A percentile compares a stretch with the other conserved stretches of the same genome.
Conservation (phyloP, 1,139 yeast species). For the Suhomyces coccinellae region DNA sequence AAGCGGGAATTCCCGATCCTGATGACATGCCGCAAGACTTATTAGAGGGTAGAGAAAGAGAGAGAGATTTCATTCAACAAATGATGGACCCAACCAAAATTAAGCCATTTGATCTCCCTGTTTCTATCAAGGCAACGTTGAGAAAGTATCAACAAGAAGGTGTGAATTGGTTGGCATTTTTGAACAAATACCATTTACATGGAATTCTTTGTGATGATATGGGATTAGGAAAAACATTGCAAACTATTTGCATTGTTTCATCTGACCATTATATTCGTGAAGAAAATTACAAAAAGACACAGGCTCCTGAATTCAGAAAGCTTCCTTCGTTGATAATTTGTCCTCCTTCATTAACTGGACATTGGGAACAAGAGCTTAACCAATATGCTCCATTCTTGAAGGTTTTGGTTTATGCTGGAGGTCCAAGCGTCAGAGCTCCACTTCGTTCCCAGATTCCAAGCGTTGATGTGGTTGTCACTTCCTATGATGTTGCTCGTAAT, state of each 20-base stretch:
- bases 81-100: slow-evolving; percentile 98
- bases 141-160: slow-evolving; percentile 98
- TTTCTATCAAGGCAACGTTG: slow-evolving; percentile 86
- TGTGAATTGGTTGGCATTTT: slow-evolving; percentile 95
- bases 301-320: slow-evolving; percentile 66
- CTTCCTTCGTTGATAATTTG: slow-evolving; percentile 87
- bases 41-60: slow-evolving; percentile 86
- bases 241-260: slow-evolving; percentile 94
- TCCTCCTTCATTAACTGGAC: slow-evolving; percentile 97
- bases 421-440: slow-evolving; percentile 70
- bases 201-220: slow-evolving; percentile 98
- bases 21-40: slow-evolving; percentile 85
- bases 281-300: slow-evolving; percentile 61
- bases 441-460: slow-evolving; percentile 54
- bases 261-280: slow-evolving; percentile 90
- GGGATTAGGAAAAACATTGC: slow-evolving; percentile 98
- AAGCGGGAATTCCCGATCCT: slow-evolving; percentile 97
- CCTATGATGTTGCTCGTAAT: slow-evolving; percentile 94
- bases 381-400: slow-evolving; percentile 88
- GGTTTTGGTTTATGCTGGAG: slow-evolving; percentile 87
- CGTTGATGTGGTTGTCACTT: slow-evolving; percentile 86
- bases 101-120: slow-evolving; percentile 84
- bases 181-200: slow-evolving; percentile 91
- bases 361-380: slow-evolving; percentile 95
- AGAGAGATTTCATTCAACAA: slow-evolving; percentile 91